Evolutionary conservation across 1,139 yeast species (phyloP).

Genomic region (Magnusiomyces suaveolens): DNA sequence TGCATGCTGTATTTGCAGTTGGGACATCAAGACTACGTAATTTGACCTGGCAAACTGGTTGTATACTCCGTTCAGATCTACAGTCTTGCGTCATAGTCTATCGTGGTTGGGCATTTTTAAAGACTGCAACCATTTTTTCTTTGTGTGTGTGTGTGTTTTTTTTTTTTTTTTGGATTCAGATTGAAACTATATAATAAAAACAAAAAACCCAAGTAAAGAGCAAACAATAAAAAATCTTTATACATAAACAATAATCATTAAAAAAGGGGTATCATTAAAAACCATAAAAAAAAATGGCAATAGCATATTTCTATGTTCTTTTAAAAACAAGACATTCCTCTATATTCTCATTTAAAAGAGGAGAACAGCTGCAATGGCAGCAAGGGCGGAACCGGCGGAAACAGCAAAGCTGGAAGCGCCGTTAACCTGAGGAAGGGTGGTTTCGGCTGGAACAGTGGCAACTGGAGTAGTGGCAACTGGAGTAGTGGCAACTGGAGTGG

Average conservation of each 20-base stretch:
- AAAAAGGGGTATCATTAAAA: background rate
- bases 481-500: background rate
- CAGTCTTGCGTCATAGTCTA: too few relatives aligned
- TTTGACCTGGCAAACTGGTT: too few relatives aligned
- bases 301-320: background rate
- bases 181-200: background rate
- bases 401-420: background rate
- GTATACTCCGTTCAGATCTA: too few relatives aligned
- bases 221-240: too few relatives aligned
- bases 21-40: too few relatives aligned
- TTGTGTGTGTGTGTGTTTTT: too few relatives aligned
- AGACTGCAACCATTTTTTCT: too few relatives aligned
- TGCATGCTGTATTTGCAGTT: too few relatives aligned
- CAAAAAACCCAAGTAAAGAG: background rate
- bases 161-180: too few relatives aligned
- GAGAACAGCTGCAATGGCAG: conserved; percentile 6
- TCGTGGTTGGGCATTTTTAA: too few relatives aligned
- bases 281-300: background rate
- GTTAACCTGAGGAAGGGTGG: conserved; percentile 2
- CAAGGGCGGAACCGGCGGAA: conserved; percentile 2
- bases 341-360: conserved; percentile 2
- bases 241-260: too few relatives aligned
- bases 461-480: background rate
- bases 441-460: background rate
- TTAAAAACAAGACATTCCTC: too few relatives aligned